phyloP scores from a whole-genome alignment of 2,329 filamentous ascomycete species.

The Neonectria magnoliae region DNA sequence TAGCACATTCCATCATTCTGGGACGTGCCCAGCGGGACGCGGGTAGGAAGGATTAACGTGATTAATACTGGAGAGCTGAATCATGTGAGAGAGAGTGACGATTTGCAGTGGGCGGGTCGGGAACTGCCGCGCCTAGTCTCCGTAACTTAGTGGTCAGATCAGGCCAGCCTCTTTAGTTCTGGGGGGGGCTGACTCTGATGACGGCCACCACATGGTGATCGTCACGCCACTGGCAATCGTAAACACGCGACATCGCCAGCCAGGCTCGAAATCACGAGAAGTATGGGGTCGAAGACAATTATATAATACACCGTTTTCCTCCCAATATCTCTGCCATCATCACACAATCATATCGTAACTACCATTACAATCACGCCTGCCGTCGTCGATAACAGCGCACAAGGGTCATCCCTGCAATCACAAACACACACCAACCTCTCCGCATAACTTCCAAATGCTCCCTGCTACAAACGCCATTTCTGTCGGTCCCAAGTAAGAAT shows the following conservation, averaged over 20 bases:
- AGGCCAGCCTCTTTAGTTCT: neutral
- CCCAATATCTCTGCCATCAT: neutral
- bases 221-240: constrained; percentile 37
- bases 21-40: too few species aligned
- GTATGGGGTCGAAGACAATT: neutral
- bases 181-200: neutral
- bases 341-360: neutral
- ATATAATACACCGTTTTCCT: constrained; percentile 28
- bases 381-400: neutral
- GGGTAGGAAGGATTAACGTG: constrained; percentile 10
- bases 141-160: constrained; percentile 15
- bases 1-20: neutral
- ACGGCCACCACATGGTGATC: constrained; percentile 21
- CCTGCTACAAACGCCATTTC: constrained; percentile 21
- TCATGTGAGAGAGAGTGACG: neutral
- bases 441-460: constrained; percentile 31
- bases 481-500: constrained; percentile 31
- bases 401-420: constrained; percentile 1
- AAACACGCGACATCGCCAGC: constrained; percentile 30
- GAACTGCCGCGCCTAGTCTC: constrained; percentile 4
- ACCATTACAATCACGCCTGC: neutral
- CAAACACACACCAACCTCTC: neutral
- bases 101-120: neutral
- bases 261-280: constrained; percentile 14
- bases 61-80: constrained; percentile 16